Conservation (phyloP, 192 early-diverging fungal genomes). For the Physocladia obscura region DNA sequence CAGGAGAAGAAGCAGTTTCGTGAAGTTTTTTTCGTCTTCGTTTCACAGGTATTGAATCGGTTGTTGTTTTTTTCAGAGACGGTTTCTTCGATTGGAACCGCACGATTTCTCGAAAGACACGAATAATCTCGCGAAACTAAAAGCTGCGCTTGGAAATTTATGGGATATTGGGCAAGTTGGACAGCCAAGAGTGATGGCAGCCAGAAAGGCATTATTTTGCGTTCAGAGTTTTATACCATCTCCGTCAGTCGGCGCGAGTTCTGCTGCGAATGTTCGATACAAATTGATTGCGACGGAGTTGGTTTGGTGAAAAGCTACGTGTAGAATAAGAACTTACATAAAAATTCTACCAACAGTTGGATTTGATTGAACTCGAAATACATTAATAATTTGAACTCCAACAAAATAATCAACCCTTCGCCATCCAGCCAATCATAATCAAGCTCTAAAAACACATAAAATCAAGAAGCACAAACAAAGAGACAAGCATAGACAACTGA, state of each 20-base stretch:
- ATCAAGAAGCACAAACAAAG: no score
- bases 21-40: neutral
- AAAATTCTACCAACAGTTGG: no score
- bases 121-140: neutral
- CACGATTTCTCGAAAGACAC: neutral
- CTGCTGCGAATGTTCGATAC: no score
- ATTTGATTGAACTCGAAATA: no score
- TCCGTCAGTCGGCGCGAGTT: neutral
- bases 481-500: no score
- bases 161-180: neutral
- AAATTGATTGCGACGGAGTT: neutral
- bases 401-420: no score
- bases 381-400: no score
- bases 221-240: neutral
- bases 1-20: neutral
- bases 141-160: neutral
- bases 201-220: neutral
- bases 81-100: neutral
- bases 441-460: no score
- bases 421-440: no score
- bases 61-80: neutral
- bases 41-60: neutral
- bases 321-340: no score
- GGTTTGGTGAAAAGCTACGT: slow-evolving; percentile 4
- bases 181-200: neutral